Base-by-base conservation (phyloP, 352 stramenopile species). In the Globisporangium carolinianum region DNA sequence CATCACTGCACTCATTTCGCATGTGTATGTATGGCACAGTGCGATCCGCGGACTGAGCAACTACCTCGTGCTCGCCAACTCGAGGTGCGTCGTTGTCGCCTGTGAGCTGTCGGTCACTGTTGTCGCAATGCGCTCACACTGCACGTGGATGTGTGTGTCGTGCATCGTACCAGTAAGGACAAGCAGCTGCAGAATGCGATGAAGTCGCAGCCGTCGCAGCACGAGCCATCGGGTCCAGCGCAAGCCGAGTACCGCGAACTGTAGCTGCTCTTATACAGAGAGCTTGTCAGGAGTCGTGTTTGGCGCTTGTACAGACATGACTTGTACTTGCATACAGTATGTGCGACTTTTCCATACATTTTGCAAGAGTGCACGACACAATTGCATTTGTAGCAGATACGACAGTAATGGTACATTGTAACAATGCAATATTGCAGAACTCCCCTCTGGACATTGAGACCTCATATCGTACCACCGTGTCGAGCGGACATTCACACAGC, bases 31-130 rank as follows among this genome's bases (percentile, higher is more conserved):
- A 42, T 10, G n/a, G 55, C 35, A 14, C 53, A 93, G 83, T 58
- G 84, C 84, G 24, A 68, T 94, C 36, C 82, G 84, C 54, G 84
- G 84, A 47, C 63, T 94, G 47, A 94, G 84, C 62, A 94, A 94
- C 77, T 94, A 94, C 67, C 64, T 94, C 43, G 75, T 94, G 63
- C 71, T 94, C 69, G 84, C 84, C 53, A 94, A 94, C 64, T 89
- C 84, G 43, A 92, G 74, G 76, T 87, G n/a, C 62, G 68, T 62
- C 14, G 38, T 41, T 15, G 41, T 43, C 24, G 24, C 24, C 24
- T 32, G 24, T 32, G 24, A 32, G 24, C 24, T 32, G 24, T 32
- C 24, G 24, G 24, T 32, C 24, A 32, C 24, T 3, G 24, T 32
- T 32, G 24, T 32, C 24, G 24, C 24, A 32, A 32, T 32, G 24